Conservation (phyloP, 139 green algal genomes). For the Monoraphidium neglectum region DNA sequence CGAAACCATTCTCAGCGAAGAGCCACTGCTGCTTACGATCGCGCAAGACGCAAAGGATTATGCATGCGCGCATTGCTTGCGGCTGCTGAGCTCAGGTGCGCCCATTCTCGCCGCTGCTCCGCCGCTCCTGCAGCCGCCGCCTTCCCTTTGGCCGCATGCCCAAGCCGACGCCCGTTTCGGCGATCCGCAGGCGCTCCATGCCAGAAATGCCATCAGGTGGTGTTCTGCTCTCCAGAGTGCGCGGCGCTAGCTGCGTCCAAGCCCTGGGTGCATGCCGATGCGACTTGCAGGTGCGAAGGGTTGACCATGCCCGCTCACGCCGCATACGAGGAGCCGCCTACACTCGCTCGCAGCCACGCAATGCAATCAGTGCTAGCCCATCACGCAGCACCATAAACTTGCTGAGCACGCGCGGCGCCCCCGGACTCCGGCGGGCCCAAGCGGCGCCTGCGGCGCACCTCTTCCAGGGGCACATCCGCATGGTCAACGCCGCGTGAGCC, state of each 20-base stretch:
- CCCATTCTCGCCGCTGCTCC: background rate
- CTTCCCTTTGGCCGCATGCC: background rate
- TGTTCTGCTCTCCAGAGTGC: conserved; percentile 52
- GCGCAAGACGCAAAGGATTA: conserved; percentile 13
- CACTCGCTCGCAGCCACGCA: background rate
- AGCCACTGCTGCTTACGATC: conserved; percentile 43
- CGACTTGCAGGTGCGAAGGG: conserved; percentile 42
- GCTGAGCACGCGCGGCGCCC: background rate
- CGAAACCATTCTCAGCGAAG: conserved; percentile 41
- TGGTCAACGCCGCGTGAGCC: background rate
- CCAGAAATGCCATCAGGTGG: conserved; percentile 35
- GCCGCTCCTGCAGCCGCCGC: background rate
- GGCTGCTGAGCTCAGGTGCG: conserved; percentile 10
- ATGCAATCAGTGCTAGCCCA: background rate
- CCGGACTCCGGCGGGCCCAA: background rate
- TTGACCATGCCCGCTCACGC: background rate
- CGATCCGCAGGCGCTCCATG: conserved; percentile 34
- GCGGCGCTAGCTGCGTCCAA: conserved; percentile 18
- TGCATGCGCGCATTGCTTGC: conserved; percentile 43
- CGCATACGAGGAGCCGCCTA: background rate
- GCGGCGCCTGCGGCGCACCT: background rate
- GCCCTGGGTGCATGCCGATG: conserved; percentile 43
- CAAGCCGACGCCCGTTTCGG: background rate
- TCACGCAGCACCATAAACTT: background rate
- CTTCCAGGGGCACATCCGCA: background rate